Conservation (phyloP, 2,329 filamentous ascomycete species). For the Phialemoniopsis sp. region DNA sequence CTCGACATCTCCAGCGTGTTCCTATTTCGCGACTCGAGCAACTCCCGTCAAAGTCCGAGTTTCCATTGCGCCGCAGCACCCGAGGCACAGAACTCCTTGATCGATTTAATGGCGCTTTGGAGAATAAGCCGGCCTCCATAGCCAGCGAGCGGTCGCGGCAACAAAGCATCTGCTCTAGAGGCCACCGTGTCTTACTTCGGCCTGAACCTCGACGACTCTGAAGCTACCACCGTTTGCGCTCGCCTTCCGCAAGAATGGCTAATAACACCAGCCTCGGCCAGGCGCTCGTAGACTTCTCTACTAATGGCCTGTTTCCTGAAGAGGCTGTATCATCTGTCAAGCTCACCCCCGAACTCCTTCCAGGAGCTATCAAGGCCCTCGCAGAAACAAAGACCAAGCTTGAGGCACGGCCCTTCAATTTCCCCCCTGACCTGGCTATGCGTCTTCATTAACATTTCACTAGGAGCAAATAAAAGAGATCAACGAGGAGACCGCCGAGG, state of each 20-base stretch:
- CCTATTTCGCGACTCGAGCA: too few species aligned
- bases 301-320: conserved; percentile 40
- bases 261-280: conserved; percentile 31
- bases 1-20: too few species aligned
- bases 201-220: background rate
- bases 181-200: background rate
- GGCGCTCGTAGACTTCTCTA: conserved; percentile 61
- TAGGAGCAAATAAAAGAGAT: conserved; percentile 70
- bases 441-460: background rate
- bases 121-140: too few species aligned
- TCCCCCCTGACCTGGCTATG: background rate
- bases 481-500: conserved; percentile 71
- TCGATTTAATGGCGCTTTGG: too few species aligned
- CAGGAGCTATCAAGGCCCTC: conserved; percentile 34
- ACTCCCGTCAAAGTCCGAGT: too few species aligned
- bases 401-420: conserved; percentile 27
- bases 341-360: conserved; percentile 29
- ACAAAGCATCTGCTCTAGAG: too few species aligned
- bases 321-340: conserved; percentile 33
- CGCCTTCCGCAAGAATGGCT: conserved; percentile 2
- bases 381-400: conserved; percentile 36
- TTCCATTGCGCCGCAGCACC: too few species aligned
- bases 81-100: too few species aligned
- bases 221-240: background rate
- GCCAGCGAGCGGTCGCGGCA: too few species aligned